Evolutionary conservation across 2,329 filamentous ascomycete genomes (phyloP).

Genomic region (Hypoxylon sp.): DNA sequence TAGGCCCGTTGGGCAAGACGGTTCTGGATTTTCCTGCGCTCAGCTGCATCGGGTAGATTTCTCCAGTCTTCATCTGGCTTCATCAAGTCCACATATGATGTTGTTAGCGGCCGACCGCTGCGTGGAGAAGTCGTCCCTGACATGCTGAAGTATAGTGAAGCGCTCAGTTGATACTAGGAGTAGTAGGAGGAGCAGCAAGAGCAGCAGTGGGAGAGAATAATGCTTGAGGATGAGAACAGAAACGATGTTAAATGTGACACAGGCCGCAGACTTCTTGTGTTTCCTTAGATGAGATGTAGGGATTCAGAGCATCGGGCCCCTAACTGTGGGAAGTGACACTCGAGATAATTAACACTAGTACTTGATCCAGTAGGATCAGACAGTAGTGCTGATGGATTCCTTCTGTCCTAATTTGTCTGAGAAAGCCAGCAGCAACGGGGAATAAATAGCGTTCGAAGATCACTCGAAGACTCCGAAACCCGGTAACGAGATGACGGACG

Average conservation of each 20-base stretch:
- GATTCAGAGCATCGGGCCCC: slow-evolving; percentile 25
- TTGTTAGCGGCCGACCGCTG: slow-evolving; percentile 51
- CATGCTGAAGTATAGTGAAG: slow-evolving; percentile 35
- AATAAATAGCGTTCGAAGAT: slow-evolving; percentile 41
- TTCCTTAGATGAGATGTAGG: slow-evolving; percentile 30
- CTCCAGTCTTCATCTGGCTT: slow-evolving; percentile 54
- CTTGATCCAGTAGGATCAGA: slow-evolving; percentile 42
- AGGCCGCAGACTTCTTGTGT: slow-evolving; percentile 27
- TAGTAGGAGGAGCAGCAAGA: slow-evolving; percentile 6
- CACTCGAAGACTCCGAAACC: slow-evolving; percentile 40
- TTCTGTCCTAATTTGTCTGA: slow-evolving; percentile 41
- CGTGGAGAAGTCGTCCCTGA: slow-evolving; percentile 50
- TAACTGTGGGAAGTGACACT: slow-evolving; percentile 29
- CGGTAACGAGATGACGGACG: slow-evolving; percentile 41
- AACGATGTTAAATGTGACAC: slow-evolving; percentile 34
- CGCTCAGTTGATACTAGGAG: slow-evolving; percentile 3
- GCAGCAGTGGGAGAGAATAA: slow-evolving; percentile 5
- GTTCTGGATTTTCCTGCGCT: slow-evolving; percentile 54
- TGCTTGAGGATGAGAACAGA: slow-evolving; percentile 9
- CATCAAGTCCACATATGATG: slow-evolving; percentile 53
- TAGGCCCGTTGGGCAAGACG: slow-evolving; percentile 53
- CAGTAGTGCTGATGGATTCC: slow-evolving; percentile 42
- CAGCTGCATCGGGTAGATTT: slow-evolving; percentile 51
- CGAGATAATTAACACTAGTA: slow-evolving; percentile 37
- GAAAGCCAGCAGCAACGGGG: slow-evolving; percentile 32